A percentile compares a stretch with the other conserved stretches of the same genome.
Evolutionary conservation across 2,329 filamentous ascomycete genomes (phyloP).

Genomic region (Trichoderma sp.): DNA sequence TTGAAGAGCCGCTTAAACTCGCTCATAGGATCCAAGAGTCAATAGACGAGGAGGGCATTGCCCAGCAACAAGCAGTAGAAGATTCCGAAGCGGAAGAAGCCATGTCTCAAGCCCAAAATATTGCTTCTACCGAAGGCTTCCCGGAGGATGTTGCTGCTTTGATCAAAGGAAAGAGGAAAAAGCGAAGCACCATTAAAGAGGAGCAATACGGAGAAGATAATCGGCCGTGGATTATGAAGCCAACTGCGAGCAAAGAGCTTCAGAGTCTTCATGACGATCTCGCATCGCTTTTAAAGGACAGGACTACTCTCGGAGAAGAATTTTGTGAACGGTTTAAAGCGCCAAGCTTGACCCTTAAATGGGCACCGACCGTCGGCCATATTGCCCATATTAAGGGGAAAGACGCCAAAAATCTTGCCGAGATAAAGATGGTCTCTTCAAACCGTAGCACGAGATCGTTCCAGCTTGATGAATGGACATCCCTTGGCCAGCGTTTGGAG

Average conservation of each 20-base stretch:
- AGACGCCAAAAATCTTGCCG: conserved; percentile 49
- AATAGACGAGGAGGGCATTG: conserved; percentile 91
- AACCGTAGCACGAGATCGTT: conserved; percentile 85
- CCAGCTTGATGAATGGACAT: conserved; percentile 79
- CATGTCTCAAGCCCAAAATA: conserved; percentile 69
- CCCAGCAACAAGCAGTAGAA: conserved; percentile 73
- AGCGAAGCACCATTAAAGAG: conserved; percentile 49
- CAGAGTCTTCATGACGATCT: conserved; percentile 67
- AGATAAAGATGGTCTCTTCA: conserved; percentile 59
- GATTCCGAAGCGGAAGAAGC: conserved; percentile 70
- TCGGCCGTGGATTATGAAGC: conserved; percentile 64
- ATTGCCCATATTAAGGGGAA: conserved; percentile 88
- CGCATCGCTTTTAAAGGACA: conserved; percentile 57
- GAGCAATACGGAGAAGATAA: conserved; percentile 61
- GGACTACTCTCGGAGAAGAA: conserved; percentile 55
- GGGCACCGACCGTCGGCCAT: conserved; percentile 83
- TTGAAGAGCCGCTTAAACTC: conserved; percentile 66
- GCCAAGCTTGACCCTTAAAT: conserved; percentile 72
- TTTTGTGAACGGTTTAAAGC: conserved; percentile 63
- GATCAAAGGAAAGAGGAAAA: conserved; percentile 53
- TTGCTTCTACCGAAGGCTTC: conserved; percentile 65
- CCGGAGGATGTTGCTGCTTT: conserved; percentile 54
- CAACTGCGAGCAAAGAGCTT: conserved; percentile 65
- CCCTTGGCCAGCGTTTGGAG: conserved; percentile 76
- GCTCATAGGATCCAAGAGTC: conserved; percentile 69